Base-by-base conservation (phyloP, 2,329 filamentous ascomycete species). In the Diaporthe eres region DNA sequence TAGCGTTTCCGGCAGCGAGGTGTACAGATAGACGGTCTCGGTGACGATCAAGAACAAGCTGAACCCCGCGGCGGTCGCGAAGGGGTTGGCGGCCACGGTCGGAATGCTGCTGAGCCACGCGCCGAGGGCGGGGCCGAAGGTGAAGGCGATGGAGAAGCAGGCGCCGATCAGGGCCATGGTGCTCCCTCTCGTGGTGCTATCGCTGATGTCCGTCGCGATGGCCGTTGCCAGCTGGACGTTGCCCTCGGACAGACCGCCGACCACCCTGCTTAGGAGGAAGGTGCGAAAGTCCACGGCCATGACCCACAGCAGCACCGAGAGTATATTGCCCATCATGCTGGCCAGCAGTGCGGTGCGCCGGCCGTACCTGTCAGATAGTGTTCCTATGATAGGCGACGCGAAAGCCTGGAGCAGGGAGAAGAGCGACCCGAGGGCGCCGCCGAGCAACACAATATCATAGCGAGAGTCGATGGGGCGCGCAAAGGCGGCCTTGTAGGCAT, bases 81-180 rank as follows among this genome's bases (percentile, higher is more conserved):
- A 99, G 0, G 97, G 97, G 82, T 99, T 99, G 37, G 93, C 93
- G 4, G 93, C 92, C 34, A 98, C 93, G 7, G 92, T 91, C 19
- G 92, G 91, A 77, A 98, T 92, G 71, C 90, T 93, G 78, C 94
- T 94, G 31, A 99, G 87, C 83, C 92, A 96, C 2, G 97, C 97
- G 76, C 97, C 97, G 10, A 99, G 89, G 13, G 95, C 95, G 0
- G 97, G 97, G 0, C 97, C 97, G 82, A 98, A 97, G 0, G 97
- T 99, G 83, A 99, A 99, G 25, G 97, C 97, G 79, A 99, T 93
- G 77, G 95, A 98, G 86, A 99, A 99, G 86, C 97, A 98, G 19
- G 94, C 96, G 76, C 97, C 97, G 39, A 99, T 96, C 73, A 99
- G 89, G 10, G 97, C 97, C 95, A 99, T 98, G 57, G 97, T 98